Evolutionary conservation across 129 eudicot species (phyloP).

Genomic region (Oenanthe sinensis): DNA sequence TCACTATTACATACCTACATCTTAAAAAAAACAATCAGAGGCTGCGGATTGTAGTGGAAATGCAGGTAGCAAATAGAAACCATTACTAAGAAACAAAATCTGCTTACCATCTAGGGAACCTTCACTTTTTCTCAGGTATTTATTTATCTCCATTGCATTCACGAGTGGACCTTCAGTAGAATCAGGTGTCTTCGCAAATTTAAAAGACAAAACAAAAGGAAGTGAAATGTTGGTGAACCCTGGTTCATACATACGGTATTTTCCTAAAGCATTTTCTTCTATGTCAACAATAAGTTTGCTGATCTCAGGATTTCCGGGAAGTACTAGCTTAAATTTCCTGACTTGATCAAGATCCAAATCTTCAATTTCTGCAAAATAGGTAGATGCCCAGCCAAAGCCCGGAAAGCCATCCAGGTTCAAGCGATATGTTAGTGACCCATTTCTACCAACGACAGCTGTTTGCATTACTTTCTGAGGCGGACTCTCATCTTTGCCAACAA

Average conservation of each 20-base stretch:
- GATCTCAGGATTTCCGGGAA: constrained; percentile 51
- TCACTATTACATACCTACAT: background rate
- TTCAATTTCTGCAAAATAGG: constrained; percentile 90
- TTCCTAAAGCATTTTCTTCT: constrained; percentile 85
- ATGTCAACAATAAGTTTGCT: constrained; percentile 73
- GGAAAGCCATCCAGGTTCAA: constrained; percentile 96
- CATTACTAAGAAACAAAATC: background rate
- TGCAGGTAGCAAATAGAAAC: background rate
- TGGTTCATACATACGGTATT: constrained; percentile 77
- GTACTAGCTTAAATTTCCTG: constrained; percentile 62
- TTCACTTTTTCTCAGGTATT: constrained; percentile 53
- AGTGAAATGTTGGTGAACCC: constrained; percentile 62
- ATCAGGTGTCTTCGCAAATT: constrained; percentile 63
- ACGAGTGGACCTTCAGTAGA: constrained; percentile 84
- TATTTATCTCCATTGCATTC: constrained; percentile 93
- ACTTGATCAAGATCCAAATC: constrained; percentile 38
- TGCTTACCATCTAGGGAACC: constrained; percentile 79
- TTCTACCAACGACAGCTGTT: constrained; percentile 91
- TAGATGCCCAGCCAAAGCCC: constrained; percentile 81
- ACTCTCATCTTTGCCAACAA: constrained; percentile 42
- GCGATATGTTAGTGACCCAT: constrained; percentile 76
- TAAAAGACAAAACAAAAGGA: constrained; percentile 81
- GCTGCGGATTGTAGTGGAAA: background rate
- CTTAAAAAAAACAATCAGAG: background rate
- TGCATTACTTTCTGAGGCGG: constrained; percentile 97